Conservation (phyloP, 129 eudicot species). For the Calendula officinalis region DNA sequence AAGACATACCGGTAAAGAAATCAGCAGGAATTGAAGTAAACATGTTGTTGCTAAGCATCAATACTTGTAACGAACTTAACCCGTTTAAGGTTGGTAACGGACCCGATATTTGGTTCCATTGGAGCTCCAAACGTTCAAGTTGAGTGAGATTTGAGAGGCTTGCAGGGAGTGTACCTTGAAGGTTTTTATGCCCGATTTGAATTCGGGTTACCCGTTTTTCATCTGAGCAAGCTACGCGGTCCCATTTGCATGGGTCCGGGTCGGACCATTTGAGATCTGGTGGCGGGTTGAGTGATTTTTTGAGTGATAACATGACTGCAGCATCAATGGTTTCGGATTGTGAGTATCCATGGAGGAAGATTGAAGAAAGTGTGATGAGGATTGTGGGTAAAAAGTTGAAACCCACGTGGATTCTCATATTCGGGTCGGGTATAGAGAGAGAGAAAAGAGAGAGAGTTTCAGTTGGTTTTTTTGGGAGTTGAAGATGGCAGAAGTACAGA, state of each 20-base stretch:
- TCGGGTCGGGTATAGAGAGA: slow-evolving; percentile 4
- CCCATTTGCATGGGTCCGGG: slow-evolving; percentile 89
- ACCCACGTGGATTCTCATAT: slow-evolving; percentile 43
- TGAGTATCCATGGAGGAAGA: slow-evolving; percentile 37
- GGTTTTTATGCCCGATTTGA: slow-evolving; percentile 68
- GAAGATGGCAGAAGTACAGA: slow-evolving; percentile 7
- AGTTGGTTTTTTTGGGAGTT: slow-evolving; percentile 18
- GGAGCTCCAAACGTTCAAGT: slow-evolving; percentile 79
- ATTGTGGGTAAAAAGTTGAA: slow-evolving; percentile 35
- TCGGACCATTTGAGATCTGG: slow-evolving; percentile 60
- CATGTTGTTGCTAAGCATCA: slow-evolving; percentile 71
- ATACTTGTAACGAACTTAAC: slow-evolving; percentile 57
- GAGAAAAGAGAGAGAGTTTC: neutral
- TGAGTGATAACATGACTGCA: slow-evolving; percentile 64
- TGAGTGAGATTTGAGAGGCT: slow-evolving; percentile 45
- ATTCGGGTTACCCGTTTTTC: slow-evolving; percentile 68
- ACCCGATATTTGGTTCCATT: slow-evolving; percentile 72
- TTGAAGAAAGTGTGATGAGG: slow-evolving; percentile 34
- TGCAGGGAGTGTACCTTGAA: slow-evolving; percentile 73
- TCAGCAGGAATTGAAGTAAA: slow-evolving; percentile 66
- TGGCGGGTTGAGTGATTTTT: slow-evolving; percentile 51
- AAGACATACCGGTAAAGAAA: slow-evolving; percentile 67
- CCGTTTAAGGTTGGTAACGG: slow-evolving; percentile 75
- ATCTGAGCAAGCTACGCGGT: slow-evolving; percentile 50
- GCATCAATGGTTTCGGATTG: slow-evolving; percentile 48